Percentiles rank a stretch among this genome's conserved stretches.
These are phyloP conservation scores for Trametes cingulata DNA, from an alignment of 768 basidiomycete species.

Conservation along the genomic window DNA sequence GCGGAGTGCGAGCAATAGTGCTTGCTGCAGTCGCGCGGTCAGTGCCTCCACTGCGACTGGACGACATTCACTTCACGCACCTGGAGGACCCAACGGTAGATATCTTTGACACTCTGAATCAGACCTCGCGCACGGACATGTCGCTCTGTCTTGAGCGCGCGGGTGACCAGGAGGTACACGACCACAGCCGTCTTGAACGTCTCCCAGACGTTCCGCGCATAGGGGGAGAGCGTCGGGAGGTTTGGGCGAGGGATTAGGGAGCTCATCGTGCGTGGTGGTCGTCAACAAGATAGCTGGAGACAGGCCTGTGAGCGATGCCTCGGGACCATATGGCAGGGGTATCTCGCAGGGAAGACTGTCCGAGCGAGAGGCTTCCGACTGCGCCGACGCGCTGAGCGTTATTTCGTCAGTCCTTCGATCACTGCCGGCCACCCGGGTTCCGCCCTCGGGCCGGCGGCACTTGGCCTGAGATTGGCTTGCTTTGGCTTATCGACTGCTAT, in stretches of 20 bases:
- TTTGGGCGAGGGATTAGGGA: conserved; percentile 6
- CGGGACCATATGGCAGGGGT: background rate
- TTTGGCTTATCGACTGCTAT: background rate
- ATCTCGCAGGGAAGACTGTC: background rate
- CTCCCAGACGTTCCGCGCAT: conserved; percentile 33
- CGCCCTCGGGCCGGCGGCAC: background rate
- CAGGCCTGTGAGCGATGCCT: background rate
- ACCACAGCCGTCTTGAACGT: conserved; percentile 58
- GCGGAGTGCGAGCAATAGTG: conserved; percentile 57
- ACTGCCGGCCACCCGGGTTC: background rate
- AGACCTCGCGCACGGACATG: conserved; percentile 68
- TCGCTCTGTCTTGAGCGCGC: conserved; percentile 53
- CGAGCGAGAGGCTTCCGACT: background rate
- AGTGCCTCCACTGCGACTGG: background rate
- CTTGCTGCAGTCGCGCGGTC: conserved; percentile 40
- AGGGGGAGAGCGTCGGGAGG: conserved; percentile 9
- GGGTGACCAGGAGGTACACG: conserved; percentile 55
- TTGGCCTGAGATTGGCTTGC: background rate
- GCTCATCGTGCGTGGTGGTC: background rate
- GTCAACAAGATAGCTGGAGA: background rate
- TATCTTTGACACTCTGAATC: conserved; percentile 46
- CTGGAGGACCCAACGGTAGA: conserved; percentile 54
- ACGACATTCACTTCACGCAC: conserved; percentile 35
- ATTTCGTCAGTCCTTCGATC: background rate
- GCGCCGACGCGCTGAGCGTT: background rate